A percentile compares a stretch with the other conserved stretches of the same genome.
Evolutionary conservation across 768 basidiomycete genomes (phyloP).

Genomic region (Peribolospora kevripleyi): DNA sequence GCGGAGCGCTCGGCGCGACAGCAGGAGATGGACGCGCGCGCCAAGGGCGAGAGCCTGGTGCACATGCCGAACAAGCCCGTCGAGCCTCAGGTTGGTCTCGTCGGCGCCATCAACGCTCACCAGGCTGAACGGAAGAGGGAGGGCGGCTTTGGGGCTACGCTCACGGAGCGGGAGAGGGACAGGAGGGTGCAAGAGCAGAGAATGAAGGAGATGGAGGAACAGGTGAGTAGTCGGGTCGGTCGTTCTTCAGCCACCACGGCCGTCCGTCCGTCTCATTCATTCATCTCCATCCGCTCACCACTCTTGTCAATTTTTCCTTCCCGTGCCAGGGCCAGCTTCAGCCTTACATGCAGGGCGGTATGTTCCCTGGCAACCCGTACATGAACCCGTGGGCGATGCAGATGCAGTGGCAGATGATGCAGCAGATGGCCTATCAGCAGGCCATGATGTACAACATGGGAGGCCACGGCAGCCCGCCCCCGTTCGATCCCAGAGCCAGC

Average conservation of each 20-base stretch:
- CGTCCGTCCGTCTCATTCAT: slow-evolving; percentile 35
- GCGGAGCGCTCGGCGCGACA: slow-evolving; percentile 85
- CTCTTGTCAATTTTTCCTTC: background rate
- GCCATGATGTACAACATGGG: no score
- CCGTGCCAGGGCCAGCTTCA: slow-evolving; percentile 1
- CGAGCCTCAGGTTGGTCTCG: slow-evolving; percentile 76
- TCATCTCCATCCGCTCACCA: slow-evolving; percentile 19
- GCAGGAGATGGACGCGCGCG: slow-evolving; percentile 79
- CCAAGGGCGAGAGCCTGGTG: slow-evolving; percentile 71
- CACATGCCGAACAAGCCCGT: slow-evolving; percentile 91
- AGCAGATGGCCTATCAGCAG: slow-evolving; percentile 2
- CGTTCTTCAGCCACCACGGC: slow-evolving; percentile 25
- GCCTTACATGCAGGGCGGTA: slow-evolving; percentile 5
- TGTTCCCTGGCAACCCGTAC: background rate
- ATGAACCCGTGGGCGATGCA: slow-evolving; percentile 6
- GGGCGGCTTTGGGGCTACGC: slow-evolving; percentile 75
- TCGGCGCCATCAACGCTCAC: slow-evolving; percentile 87
- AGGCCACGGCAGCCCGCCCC: no score
- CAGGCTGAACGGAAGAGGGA: slow-evolving; percentile 84
- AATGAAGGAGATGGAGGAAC: slow-evolving; percentile 64
- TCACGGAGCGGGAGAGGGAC: slow-evolving; percentile 88
- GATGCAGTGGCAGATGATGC: background rate
- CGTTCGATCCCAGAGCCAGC: no score
- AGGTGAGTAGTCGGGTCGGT: slow-evolving; percentile 7
- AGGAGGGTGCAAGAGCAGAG: slow-evolving; percentile 77